Conservation (phyloP, 495 filamentous ascomycete genomes). For the Bombardia bombarda region DNA sequence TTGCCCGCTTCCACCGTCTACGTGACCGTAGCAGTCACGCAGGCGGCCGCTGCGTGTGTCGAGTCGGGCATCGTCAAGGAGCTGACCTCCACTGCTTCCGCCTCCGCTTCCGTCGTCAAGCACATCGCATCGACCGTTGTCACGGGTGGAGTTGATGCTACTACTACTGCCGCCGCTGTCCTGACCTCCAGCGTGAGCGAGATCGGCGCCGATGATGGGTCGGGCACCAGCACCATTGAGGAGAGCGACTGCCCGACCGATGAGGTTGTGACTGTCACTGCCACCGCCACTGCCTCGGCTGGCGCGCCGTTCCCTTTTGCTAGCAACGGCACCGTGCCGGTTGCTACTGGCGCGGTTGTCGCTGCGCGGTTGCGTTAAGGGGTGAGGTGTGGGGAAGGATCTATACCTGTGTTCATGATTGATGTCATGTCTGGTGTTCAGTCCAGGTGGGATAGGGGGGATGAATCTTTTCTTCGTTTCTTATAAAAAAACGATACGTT, state of each 20-base stretch:
- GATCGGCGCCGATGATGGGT: conserved; percentile 4
- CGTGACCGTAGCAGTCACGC: conserved; percentile 26
- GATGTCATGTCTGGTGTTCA: too few relatives aligned
- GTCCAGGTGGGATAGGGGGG: too few relatives aligned
- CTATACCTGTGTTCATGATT: too few relatives aligned
- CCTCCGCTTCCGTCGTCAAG: conserved; percentile 2
- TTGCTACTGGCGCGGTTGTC: conserved; percentile 1
- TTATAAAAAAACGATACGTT: too few relatives aligned
- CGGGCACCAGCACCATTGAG: too few relatives aligned
- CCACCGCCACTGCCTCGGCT: conserved; percentile 18
- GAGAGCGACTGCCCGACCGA: conserved; percentile 24
- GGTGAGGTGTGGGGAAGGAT: too few relatives aligned
- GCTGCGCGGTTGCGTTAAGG: neutral
- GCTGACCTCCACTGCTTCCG: conserved; percentile 5
- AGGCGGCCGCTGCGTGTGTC: too few relatives aligned
- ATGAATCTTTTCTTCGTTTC: too few relatives aligned
- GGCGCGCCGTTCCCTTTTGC: conserved; percentile 23
- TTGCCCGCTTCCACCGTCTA: conserved; percentile 30
- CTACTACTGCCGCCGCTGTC: conserved; percentile 8
- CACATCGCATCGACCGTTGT: neutral
- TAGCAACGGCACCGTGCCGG: conserved; percentile 17
- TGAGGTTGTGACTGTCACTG: conserved; percentile 18
- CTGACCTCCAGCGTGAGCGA: conserved; percentile 6
- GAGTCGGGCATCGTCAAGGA: too few relatives aligned
- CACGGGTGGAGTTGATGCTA: too few relatives aligned